Conservation (phyloP, 1,284 basidiomycete species). For the Trametes sp. region DNA sequence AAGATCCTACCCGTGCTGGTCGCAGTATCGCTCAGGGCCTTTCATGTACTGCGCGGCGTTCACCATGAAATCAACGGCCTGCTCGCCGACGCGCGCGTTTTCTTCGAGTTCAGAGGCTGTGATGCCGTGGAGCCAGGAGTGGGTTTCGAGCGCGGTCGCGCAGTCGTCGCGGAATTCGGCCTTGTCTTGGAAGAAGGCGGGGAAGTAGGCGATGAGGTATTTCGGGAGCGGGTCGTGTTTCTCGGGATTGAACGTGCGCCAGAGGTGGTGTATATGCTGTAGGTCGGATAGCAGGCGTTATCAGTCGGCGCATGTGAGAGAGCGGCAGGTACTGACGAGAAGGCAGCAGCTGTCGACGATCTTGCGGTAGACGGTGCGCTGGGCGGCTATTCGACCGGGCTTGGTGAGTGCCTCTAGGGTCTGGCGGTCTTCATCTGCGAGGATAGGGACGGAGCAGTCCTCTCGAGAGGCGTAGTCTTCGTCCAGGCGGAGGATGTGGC, state of each 20-base stretch:
- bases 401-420: constrained; percentile 1
- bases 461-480: background rate
- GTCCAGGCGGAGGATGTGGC: constrained; percentile 7
- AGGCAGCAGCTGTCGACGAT: constrained; percentile 23
- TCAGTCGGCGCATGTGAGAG: no score
- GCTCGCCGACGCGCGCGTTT: constrained; percentile 14
- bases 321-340: constrained; percentile 9
- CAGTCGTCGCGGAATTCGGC: constrained; percentile 8
- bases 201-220: constrained; percentile 30
- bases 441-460: background rate
- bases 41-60: constrained; percentile 21
- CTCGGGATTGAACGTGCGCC: constrained; percentile 16
- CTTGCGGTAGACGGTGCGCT: constrained; percentile 26
- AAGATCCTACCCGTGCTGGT: constrained; percentile 24
- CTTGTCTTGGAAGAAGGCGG: constrained; percentile 22
- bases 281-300: background rate
- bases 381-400: background rate
- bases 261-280: constrained; percentile 29
- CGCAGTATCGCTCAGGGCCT: constrained; percentile 22
- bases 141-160: background rate
- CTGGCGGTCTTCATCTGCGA: background rate
- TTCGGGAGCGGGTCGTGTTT: constrained; percentile 10
- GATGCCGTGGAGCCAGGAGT: constrained; percentile 26
- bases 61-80: constrained; percentile 25
- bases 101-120: constrained; percentile 16